Evolutionary conservation across 2,329 filamentous ascomycete species (phyloP), one percentile per base, ranked within the genome.

Genomic region (Chaetomium olivaceum): DNA sequence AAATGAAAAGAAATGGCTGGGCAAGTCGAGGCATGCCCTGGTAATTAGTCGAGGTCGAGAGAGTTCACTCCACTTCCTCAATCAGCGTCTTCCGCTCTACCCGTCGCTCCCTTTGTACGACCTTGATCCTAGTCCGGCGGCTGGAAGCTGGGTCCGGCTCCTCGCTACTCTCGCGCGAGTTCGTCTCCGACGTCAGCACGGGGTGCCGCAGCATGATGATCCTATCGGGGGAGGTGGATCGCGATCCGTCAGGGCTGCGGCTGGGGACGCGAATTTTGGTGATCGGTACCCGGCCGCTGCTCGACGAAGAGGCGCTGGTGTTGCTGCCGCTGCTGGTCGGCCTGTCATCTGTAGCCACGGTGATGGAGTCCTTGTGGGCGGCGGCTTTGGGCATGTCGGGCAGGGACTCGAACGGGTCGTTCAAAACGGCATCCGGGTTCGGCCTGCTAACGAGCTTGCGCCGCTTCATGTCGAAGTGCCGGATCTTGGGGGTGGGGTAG

Each of bases 231-330:
- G 66, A 67, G 2, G 61, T 36, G 4, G 62, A 58, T 11, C 63
- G 48, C 19, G 68, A 67, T n/a, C 56, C 58, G 16, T 66, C 62
- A 3, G 58, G 33, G 56, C 63, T 67, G 61, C 66, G 51, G 58
- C 62, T 62, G 6, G 61, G 55, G 14, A 71, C 54, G 23, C 64
- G 58, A 57, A 71, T 67, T 63, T 66, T 71, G 62, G 69, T 71
- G 52, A 70, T 65, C 2, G 64, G 65, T 1, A 61, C 67, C 2
- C 62, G 62, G n/a, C 66, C 55, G 21, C 54, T 58, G n/a, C 23
- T 33, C 1, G 54, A 61, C 0, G 66, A 65, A 27, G 54, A 54
- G 19, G 58, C 65, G 60, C 60, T 66, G 43, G 23, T 55, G 63
- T 54, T 63, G 57, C 57, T 65, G 52, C 23, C 58, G 48, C 29